Percentiles rank a stretch among this genome's conserved stretches.
These are phyloP conservation scores for Myxozyma melibiosi DNA, from an alignment of 805 yeast genomes.

Conservation along the genomic window DNA sequence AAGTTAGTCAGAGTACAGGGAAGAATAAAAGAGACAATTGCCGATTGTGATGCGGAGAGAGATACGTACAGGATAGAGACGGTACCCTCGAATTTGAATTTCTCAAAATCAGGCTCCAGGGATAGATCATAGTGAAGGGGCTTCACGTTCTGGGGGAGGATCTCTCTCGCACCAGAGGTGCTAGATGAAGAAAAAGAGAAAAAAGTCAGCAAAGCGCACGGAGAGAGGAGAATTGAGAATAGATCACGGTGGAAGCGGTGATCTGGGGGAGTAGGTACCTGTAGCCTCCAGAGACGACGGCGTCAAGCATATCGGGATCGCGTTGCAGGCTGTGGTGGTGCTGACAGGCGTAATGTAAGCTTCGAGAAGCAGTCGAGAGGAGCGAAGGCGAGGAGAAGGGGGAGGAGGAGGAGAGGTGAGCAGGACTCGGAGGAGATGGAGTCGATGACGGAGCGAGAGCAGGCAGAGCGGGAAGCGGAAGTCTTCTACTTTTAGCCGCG, in stretches of 20 bases:
- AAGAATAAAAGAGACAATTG: neutral
- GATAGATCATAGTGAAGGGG: constrained; percentile 76
- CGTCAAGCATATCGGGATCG: constrained; percentile 32
- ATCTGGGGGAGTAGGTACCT: constrained; percentile 10
- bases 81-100: constrained; percentile 52
- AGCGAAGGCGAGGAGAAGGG: neutral
- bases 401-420: neutral
- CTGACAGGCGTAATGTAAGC: constrained; percentile 24
- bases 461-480: neutral
- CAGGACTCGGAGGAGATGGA: neutral
- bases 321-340: constrained; percentile 14
- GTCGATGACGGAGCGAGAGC: neutral
- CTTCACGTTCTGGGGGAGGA: constrained; percentile 64
- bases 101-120: constrained; percentile 59
- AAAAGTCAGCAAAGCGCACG: neutral
- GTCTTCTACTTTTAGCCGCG: constrained; percentile 10
- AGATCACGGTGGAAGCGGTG: too few species aligned
- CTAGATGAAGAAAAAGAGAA: neutral
- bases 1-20: neutral
- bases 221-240: too few species aligned
- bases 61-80: constrained; percentile 50
- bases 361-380: neutral
- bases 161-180: constrained; percentile 42
- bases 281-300: constrained; percentile 23
- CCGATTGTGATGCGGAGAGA: constrained; percentile 45